phyloP scores from a whole-genome alignment of 1,139 yeast genomes.

The Taphrina flavorubra region DNA sequence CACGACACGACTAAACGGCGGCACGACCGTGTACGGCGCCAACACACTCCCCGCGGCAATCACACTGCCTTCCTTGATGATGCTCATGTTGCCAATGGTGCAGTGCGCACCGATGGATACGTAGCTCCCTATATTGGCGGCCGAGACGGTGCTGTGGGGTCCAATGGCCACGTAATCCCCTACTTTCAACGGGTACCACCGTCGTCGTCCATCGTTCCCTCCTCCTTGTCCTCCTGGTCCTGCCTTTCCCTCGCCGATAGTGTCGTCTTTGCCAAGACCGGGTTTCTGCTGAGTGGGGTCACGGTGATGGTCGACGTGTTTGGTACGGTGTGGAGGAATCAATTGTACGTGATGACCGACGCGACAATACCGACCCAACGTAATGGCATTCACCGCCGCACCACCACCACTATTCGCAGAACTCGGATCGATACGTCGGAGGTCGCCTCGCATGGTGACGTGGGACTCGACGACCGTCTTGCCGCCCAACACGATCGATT shows the following conservation, averaged over 20 bases:
- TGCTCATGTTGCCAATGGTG: conserved; percentile 56
- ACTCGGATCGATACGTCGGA: conserved; percentile 46
- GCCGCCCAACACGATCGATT: conserved; percentile 59
- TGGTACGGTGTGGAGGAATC: conserved; percentile 51
- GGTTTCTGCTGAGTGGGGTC: too few species aligned
- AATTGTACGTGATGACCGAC: conserved; percentile 52
- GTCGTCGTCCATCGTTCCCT: neutral
- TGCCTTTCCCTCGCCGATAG: conserved; percentile 31
- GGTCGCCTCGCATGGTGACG: conserved; percentile 40
- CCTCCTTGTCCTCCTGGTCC: neutral
- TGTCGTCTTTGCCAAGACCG: too few species aligned
- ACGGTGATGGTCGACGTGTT: conserved; percentile 1
- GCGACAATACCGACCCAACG: conserved; percentile 47
- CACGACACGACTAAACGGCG: conserved; percentile 63
- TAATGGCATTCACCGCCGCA: neutral
- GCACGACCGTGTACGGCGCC: conserved; percentile 64
- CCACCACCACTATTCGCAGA: too few species aligned
- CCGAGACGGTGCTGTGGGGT: conserved; percentile 53
- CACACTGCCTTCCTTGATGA: conserved; percentile 69
- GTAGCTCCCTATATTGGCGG: conserved; percentile 56
- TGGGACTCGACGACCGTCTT: conserved; percentile 44
- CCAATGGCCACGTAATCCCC: conserved; percentile 70
- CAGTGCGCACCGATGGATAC: conserved; percentile 67
- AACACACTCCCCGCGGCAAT: conserved; percentile 59
- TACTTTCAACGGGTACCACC: conserved; percentile 55